Percentiles rank a stretch among this genome's conserved stretches.
Conservation (phyloP, 1,139 yeast genomes). For the Sugiyamaella castrensis region DNA sequence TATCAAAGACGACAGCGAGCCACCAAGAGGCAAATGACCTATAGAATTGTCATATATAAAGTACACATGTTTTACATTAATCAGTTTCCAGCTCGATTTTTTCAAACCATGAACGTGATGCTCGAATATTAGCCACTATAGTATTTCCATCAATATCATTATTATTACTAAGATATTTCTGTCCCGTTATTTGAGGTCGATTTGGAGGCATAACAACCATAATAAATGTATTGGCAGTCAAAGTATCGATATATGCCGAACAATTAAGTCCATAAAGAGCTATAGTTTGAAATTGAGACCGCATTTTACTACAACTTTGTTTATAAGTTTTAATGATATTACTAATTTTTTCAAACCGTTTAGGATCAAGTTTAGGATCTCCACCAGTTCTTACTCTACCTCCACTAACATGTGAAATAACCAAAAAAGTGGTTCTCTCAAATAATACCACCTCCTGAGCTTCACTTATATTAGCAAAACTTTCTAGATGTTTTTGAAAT, state of each 20-base stretch:
- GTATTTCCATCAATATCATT: constrained; percentile 58
- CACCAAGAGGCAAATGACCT: too few species aligned
- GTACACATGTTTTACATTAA: neutral
- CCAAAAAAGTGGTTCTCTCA: constrained; percentile 91
- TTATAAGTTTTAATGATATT: constrained; percentile 93
- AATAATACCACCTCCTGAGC: constrained; percentile 90
- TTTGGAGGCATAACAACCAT: constrained; percentile 57
- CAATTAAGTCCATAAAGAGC: constrained; percentile 72
- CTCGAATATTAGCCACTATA: constrained; percentile 62
- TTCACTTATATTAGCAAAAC: constrained; percentile 70
- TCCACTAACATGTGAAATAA: constrained; percentile 59
- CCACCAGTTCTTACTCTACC: constrained; percentile 12
- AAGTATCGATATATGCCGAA: constrained; percentile 64
- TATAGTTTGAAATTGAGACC: constrained; percentile 78
- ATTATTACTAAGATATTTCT: constrained; percentile 16
- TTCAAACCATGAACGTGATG: constrained; percentile 67
- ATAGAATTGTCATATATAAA: neutral
- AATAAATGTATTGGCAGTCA: constrained; percentile 71
- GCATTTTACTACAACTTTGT: constrained; percentile 83
- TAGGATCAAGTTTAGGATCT: constrained; percentile 58
- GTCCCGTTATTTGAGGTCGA: constrained; percentile 28
- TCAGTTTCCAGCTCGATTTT: constrained; percentile 40
- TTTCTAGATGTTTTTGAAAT: constrained; percentile 72
- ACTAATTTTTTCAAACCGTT: constrained; percentile 89
- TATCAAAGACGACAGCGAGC: too few species aligned